Conservation (phyloP, 768 basidiomycete genomes). For the Xerocomellus intermedius region DNA sequence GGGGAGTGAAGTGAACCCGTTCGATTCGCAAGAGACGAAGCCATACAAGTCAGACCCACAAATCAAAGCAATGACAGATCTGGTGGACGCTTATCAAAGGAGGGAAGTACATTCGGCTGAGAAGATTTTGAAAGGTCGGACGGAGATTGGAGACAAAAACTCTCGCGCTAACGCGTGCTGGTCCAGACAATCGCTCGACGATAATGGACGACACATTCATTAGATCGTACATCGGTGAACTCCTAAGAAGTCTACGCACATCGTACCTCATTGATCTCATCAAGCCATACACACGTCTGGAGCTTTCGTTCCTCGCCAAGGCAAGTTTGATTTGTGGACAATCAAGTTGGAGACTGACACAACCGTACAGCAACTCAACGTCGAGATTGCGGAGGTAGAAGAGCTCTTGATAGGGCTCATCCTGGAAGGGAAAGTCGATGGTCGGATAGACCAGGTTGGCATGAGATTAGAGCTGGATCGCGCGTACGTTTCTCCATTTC, state of each 20-base stretch:
- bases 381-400: constrained; percentile 89
- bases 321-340: constrained; percentile 38
- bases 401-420: constrained; percentile 92
- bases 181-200: constrained; percentile 83
- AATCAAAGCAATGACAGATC: constrained; percentile 96
- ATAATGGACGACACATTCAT: constrained; percentile 98
- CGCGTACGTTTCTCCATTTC: constrained; percentile 47
- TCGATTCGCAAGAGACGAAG: constrained; percentile 99
- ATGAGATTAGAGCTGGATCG: constrained; percentile 89
- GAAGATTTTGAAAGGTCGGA: constrained; percentile 83
- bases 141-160: neutral
- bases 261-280: constrained; percentile 98
- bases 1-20: constrained; percentile 97
- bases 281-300: constrained; percentile 94
- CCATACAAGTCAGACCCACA: constrained; percentile 95
- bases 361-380: constrained; percentile 80
- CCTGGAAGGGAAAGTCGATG: constrained; percentile 95
- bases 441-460: constrained; percentile 94
- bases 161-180: neutral
- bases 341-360: neutral
- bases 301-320: constrained; percentile 90
- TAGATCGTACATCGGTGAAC: constrained; percentile 92
- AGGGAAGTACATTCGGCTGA: constrained; percentile 97
- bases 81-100: constrained; percentile 95
- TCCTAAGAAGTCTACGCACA: constrained; percentile 89